These are phyloP conservation scores for Starmerella tilneyi DNA, from an alignment of 805 yeast genomes.

Conservation along the genomic window DNA sequence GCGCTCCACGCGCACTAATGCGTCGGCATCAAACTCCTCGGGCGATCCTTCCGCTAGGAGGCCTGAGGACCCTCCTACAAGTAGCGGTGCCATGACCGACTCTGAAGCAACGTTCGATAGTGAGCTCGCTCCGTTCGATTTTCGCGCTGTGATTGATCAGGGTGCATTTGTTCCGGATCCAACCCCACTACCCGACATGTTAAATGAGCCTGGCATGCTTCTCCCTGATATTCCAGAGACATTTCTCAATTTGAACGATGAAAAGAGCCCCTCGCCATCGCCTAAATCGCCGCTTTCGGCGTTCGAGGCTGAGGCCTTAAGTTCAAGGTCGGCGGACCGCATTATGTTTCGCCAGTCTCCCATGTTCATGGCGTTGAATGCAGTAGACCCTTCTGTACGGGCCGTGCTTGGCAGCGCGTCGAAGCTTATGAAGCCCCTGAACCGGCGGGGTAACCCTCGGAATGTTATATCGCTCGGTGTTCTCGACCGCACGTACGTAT, in stretches of 20 bases:
- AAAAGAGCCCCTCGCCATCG: not conserved
- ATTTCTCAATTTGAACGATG: not conserved
- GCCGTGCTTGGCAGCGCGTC: slow-evolving; percentile 9
- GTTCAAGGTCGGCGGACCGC: not conserved
- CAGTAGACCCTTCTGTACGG: slow-evolving; percentile 9
- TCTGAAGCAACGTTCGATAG: not conserved
- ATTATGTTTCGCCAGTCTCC: slow-evolving; percentile 15
- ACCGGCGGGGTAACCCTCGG: not conserved
- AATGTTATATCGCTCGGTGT: slow-evolving; percentile 44
- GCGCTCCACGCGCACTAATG: no score
- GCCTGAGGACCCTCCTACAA: no score
- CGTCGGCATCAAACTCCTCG: no score
- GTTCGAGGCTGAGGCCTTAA: not conserved
- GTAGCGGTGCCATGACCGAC: no score
- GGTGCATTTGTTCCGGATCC: slow-evolving; percentile 1
- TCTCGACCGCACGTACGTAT: slow-evolving; percentile 40
- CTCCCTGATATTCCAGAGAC: not conserved
- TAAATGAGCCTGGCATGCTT: not conserved
- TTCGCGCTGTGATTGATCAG: slow-evolving; percentile 4
- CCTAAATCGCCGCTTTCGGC: not conserved
- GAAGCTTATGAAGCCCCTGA: slow-evolving; percentile 8
- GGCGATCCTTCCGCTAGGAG: no score
- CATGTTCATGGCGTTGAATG: slow-evolving; percentile 9
- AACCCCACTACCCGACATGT: not conserved
- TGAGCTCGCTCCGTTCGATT: not conserved